A percentile compares a stretch with the other conserved stretches of the same genome.
phyloP scores from a whole-genome alignment of 257 asterid species.

The Schizonepeta tenuifolia region DNA sequence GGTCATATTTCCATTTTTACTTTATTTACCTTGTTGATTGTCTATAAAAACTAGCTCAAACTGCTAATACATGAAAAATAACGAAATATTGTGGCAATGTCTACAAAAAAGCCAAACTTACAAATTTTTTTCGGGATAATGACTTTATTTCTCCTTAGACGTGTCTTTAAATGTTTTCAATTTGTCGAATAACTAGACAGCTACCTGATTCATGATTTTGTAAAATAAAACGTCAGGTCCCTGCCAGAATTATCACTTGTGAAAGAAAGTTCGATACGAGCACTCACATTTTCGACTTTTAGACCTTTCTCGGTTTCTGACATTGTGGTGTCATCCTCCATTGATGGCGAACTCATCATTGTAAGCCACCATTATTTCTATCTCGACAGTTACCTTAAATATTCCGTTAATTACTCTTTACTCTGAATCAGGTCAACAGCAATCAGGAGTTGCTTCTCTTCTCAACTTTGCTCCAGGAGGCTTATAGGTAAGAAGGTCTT shows the following conservation, averaged over 20 bases:
- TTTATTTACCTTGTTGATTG: not conserved
- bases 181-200: not conserved
- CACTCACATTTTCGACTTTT: conserved; percentile 54
- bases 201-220: not conserved
- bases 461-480: conserved; percentile 64
- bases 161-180: not conserved
- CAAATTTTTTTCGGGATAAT: no score
- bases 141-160: no score
- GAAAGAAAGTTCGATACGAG: conserved; percentile 75
- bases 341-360: conserved; percentile 69
- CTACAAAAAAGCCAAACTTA: no score
- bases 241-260: conserved; percentile 82
- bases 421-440: conserved; percentile 60
- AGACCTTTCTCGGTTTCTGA: conserved; percentile 55
- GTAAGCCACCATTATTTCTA: conserved; percentile 45
- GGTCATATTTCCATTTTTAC: conserved; percentile 46
- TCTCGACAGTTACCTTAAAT: conserved; percentile 4
- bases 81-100: no score
- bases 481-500: conserved; percentile 58
- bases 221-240: conserved; percentile 60
- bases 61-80: no score
- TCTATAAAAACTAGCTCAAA: no score
- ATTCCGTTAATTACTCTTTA: conserved; percentile 21
- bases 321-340: conserved; percentile 61
- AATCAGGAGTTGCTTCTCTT: conserved; percentile 78